A percentile compares a stretch with the other conserved stretches of the same genome.
Conservation (phyloP, 306 rosid genomes). For the Prunus fruticosa region DNA sequence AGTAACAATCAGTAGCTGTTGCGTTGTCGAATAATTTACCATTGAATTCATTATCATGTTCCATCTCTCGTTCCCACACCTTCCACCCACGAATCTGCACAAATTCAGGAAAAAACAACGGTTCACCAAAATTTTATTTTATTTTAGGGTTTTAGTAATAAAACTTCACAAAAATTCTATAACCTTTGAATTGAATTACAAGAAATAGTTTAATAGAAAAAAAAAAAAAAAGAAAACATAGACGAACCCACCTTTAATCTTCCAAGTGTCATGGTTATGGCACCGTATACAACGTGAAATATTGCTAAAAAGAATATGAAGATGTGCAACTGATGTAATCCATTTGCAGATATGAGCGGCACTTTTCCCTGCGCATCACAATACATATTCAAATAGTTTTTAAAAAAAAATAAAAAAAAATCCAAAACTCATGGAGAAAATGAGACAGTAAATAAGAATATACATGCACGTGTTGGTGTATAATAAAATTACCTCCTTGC, state of each 20-base stretch:
- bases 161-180: background rate
- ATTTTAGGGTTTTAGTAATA: background rate
- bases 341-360: constrained; percentile 72
- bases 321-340: constrained; percentile 87
- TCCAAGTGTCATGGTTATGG: constrained; percentile 80
- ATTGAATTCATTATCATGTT: constrained; percentile 49
- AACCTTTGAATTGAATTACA: background rate
- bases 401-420: too few relatives aligned
- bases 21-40: constrained; percentile 35
- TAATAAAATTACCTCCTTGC: constrained; percentile 37
- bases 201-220: too few relatives aligned
- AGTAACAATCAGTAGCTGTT: constrained; percentile 1
- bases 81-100: constrained; percentile 79
- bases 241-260: constrained; percentile 60
- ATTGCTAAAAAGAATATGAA: constrained; percentile 92
- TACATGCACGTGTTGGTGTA: background rate
- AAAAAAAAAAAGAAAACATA: too few relatives aligned
- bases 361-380: constrained; percentile 47
- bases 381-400: background rate
- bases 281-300: constrained; percentile 79
- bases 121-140: background rate
- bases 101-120: background rate
- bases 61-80: constrained; percentile 61
- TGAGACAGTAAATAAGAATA: background rate
- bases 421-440: background rate